Base-by-base conservation (phyloP, 306 rosid genomes). In the Glycyrrhiza uralensis region DNA sequence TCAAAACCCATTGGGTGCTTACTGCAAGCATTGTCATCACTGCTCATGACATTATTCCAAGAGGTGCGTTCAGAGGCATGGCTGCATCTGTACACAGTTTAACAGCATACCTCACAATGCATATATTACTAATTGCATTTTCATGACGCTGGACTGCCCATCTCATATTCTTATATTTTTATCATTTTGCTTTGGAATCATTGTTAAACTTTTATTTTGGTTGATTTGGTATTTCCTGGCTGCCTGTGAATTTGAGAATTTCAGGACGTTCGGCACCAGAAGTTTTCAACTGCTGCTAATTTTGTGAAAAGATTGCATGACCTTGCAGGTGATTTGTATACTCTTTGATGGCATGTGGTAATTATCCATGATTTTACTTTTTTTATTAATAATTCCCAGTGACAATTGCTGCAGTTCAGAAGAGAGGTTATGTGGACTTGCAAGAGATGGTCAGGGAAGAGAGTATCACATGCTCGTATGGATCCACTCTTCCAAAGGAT, bases 401-500 rank as follows among this genome's bases (percentile, higher is more conserved):
- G 59, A 62, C 24, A 38, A 71, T 52, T 67, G 66, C 64, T 84
- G 72, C 90, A 91, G 99, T 82, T 86, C 96, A 87, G 57, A 94
- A 91, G 85, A 94, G 89, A 80, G 97, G 97, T 61, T 86, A 86
- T 74, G 30, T 71, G 64, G 98, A 87, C 75, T 83, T 89, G 42
- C 94, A 86, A 57, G 98, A 85, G 47, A 76, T 64, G 85, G 82
- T 79, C 45, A 85, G 84, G 85, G 96, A 89, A 81, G 92, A 88
- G 20, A 80, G 65, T 69, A 19, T 45, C 14, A 6, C 87, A 41
- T 87, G 87, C 74, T 77, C 86, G 11, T 87, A 86, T 52, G 99
- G 99, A 47, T 81, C 86, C 59, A 94, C 97, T 32, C 99, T 94
- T 78, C 96, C 82, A 18, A 88, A 84, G 76, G 97, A 91, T 81